Percentiles rank a stretch among this genome's conserved stretches.
Conservation (phyloP, 2,329 filamentous ascomycete genomes). For the Fusarium sp. region DNA sequence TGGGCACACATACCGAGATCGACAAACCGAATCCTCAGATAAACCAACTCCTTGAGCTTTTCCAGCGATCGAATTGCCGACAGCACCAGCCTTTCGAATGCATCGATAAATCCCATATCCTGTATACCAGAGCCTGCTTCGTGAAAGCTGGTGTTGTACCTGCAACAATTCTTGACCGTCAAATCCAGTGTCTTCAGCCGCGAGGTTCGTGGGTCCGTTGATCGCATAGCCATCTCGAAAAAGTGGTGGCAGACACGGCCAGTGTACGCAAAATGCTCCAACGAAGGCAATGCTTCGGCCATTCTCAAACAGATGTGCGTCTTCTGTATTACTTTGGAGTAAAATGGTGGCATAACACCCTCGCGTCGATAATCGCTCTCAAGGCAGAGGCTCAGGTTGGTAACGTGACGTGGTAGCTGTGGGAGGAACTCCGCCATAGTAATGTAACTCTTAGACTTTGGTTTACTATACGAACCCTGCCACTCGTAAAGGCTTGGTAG, state of each 20-base stretch:
- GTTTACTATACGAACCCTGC: slow-evolving; percentile 78
- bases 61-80: slow-evolving; percentile 74
- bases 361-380: slow-evolving; percentile 81
- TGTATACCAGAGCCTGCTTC: slow-evolving; percentile 79
- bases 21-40: slow-evolving; percentile 80
- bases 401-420: slow-evolving; percentile 70
- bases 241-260: slow-evolving; percentile 80
- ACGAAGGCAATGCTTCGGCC: slow-evolving; percentile 70
- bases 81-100: slow-evolving; percentile 79
- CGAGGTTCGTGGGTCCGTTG: slow-evolving; percentile 64
- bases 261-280: slow-evolving; percentile 80
- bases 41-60: slow-evolving; percentile 71
- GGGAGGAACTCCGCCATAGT: slow-evolving; percentile 77
- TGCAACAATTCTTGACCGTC: slow-evolving; percentile 82
- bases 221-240: slow-evolving; percentile 71
- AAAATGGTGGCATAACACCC: slow-evolving; percentile 71
- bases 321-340: slow-evolving; percentile 70
- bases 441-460: slow-evolving; percentile 81
- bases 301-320: slow-evolving; percentile 77
- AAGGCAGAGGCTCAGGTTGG: slow-evolving; percentile 76
- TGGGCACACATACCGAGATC: slow-evolving; percentile 71
- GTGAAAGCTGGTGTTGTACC: slow-evolving; percentile 67
- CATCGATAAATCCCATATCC: slow-evolving; percentile 79
- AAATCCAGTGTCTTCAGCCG: slow-evolving; percentile 77
- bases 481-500: slow-evolving; percentile 76